A percentile compares a stretch with the other conserved stretches of the same genome.
phyloP scores from a whole-genome alignment of 2,329 filamentous ascomycete species.

The Malbranchea zuffiana region DNA sequence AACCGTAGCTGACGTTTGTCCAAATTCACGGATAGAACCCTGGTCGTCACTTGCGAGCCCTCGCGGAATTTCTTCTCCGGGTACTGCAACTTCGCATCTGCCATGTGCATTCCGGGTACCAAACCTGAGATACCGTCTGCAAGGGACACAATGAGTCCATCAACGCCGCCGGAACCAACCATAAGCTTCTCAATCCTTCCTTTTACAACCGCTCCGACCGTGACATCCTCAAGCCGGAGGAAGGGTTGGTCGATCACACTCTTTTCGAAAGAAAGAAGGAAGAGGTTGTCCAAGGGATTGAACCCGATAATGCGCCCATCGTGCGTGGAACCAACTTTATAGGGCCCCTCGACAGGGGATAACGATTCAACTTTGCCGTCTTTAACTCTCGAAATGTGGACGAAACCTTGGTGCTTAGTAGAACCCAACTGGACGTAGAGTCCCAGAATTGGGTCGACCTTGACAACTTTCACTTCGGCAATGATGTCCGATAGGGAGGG shows the following conservation, averaged over 20 bases:
- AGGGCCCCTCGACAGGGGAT: constrained; percentile 64
- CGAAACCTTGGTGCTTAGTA: constrained; percentile 61
- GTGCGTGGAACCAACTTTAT: constrained; percentile 67
- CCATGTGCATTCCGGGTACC: constrained; percentile 76
- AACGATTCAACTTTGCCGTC: constrained; percentile 81
- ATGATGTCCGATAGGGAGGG: constrained; percentile 55
- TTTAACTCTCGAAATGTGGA: constrained; percentile 85
- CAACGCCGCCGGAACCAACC: constrained; percentile 64
- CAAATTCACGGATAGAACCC: constrained; percentile 70
- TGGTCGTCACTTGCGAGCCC: constrained; percentile 70
- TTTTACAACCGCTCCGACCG: constrained; percentile 67
- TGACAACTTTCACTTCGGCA: constrained; percentile 65
- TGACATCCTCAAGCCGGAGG: constrained; percentile 82
- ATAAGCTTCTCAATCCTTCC: constrained; percentile 78
- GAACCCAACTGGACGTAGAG: constrained; percentile 66
- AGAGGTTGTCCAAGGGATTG: constrained; percentile 75
- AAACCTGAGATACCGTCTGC: constrained; percentile 82
- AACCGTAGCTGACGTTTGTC: constrained; percentile 69
- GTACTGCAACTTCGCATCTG: constrained; percentile 77
- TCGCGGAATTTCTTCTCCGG: constrained; percentile 94
- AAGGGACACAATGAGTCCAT: constrained; percentile 70
- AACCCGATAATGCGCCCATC: constrained; percentile 75
- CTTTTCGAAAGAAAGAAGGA: constrained; percentile 72
- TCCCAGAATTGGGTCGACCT: constrained; percentile 69
- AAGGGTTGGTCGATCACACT: constrained; percentile 77